These are phyloP conservation scores for Populus euphratica DNA, from an alignment of 345 rosid species.

Conservation along the genomic window DNA sequence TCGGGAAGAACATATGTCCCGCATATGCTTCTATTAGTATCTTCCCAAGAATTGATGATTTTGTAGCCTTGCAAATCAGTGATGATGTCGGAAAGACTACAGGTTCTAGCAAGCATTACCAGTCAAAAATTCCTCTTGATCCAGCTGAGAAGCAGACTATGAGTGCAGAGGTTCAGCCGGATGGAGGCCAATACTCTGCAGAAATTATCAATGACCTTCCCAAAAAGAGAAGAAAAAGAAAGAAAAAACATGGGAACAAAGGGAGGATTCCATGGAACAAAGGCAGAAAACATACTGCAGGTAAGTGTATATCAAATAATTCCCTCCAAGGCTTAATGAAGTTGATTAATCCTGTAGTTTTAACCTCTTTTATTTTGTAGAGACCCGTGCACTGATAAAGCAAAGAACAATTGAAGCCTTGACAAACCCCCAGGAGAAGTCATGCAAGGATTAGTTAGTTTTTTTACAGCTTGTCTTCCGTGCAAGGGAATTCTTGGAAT, in stretches of 20 bases:
- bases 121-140: slow-evolving; percentile 15
- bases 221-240: slow-evolving; percentile 53
- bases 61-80: slow-evolving; percentile 25
- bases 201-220: slow-evolving; percentile 15
- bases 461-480: slow-evolving; percentile 11
- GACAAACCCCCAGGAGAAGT: slow-evolving; percentile 92
- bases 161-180: slow-evolving; percentile 17
- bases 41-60: slow-evolving; percentile 22
- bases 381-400: slow-evolving; percentile 67
- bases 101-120: slow-evolving; percentile 15
- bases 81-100: slow-evolving; percentile 16
- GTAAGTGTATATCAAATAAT: slow-evolving; percentile 28
- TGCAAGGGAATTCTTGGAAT: slow-evolving; percentile 1
- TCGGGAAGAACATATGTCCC: slow-evolving; percentile 14
- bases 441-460: slow-evolving; percentile 56
- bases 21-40: slow-evolving; percentile 20
- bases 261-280: slow-evolving; percentile 89
- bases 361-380: slow-evolving; percentile 33
- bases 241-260: slow-evolving; percentile 64
- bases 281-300: slow-evolving; percentile 66
- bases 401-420: slow-evolving; percentile 82
- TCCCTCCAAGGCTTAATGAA: not conserved
- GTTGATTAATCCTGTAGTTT: slow-evolving; percentile 16
- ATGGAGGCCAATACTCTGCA: not conserved
- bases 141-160: slow-evolving; percentile 18